Base-by-base conservation (phyloP, 495 filamentous ascomycete species). In the Articulospora tetracladia region DNA sequence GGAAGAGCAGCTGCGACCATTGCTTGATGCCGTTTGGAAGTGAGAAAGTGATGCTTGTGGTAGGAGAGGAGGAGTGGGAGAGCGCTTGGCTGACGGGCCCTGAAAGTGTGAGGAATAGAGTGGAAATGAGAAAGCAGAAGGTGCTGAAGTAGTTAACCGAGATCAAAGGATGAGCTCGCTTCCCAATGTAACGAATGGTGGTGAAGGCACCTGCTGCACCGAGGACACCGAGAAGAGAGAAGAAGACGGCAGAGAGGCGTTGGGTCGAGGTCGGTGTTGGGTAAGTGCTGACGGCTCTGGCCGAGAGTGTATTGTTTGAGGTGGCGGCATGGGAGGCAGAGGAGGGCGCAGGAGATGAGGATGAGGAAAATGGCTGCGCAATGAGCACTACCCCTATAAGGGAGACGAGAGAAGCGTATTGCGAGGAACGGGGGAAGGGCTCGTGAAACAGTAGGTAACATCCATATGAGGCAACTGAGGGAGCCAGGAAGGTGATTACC, bases 401-500 rank as follows among this genome's bases (percentile, higher is more conserved):
- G 2, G 91, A 92, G 27, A 97, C 70, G 1, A 93, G 66, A 0
- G 83, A 87, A 1, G 90, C 91, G 1, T 92, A 69, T 62, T 93
- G 86, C 67, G 97, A 91, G 8, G 79, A 83, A 20, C 84, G 77
- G 0, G 90, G 92, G 69, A 93, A 97, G 0, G 89, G 88, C 64
- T 96, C 89, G 23, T 78, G 76, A 48, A 89, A 76, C 19, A 97
- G 74, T 20, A 92, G 69, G 17, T 88, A 89, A 69, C 92, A 96
- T 12, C 86, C 85, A 69, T 90, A 96, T 53, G 90, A 89, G n/a
- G 90, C 80, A 1, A 96, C 78, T 17, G 86, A 86, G 0, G 94
- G 94, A 0, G 89, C 83, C 0, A 98, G 81, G 68, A 97, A 98
- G 47, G 91, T 96, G 47, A 98, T 86, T 0, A 97, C 94, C 0